Percentiles rank a stretch among this genome's conserved stretches.
These are phyloP conservation scores for Cyanodermella asteris DNA, from an alignment of 2,329 filamentous ascomycete species.

Conservation along the genomic window DNA sequence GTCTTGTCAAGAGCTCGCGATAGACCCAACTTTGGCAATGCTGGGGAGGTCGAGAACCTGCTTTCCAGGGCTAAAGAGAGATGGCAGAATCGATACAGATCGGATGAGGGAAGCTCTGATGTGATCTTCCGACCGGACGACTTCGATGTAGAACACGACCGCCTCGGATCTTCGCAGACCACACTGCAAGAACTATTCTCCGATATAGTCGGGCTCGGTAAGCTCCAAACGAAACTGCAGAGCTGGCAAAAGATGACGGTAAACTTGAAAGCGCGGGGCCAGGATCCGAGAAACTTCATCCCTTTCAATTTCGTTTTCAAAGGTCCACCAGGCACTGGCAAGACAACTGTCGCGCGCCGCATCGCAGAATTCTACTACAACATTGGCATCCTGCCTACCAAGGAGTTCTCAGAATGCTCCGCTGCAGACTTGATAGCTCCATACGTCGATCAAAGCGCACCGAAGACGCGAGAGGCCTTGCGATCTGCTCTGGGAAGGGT, in stretches of 20 bases:
- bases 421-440: conserved; percentile 46
- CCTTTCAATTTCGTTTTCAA: conserved; percentile 50
- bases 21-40: conserved; percentile 48
- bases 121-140: conserved; percentile 24
- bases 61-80: conserved; percentile 33
- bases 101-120: conserved; percentile 15
- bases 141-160: conserved; percentile 38
- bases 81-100: conserved; percentile 22
- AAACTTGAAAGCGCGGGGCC: conserved; percentile 26
- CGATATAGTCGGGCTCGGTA: conserved; percentile 35
- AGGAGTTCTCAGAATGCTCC: conserved; percentile 42
- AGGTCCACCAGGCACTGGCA: conserved; percentile 43
- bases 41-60: conserved; percentile 51
- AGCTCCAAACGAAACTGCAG: conserved; percentile 30
- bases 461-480: conserved; percentile 38
- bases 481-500: conserved; percentile 43
- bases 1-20: conserved; percentile 40
- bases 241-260: conserved; percentile 31
- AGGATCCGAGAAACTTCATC: conserved; percentile 35
- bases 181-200: conserved; percentile 34
- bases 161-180: conserved; percentile 24
- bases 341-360: conserved; percentile 49
- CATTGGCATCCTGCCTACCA: conserved; percentile 41
- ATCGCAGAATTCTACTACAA: conserved; percentile 60
- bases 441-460: conserved; percentile 47